Evolutionary conservation across 441 rosid species (phyloP).

Genomic region (Isatis lusitanica): DNA sequence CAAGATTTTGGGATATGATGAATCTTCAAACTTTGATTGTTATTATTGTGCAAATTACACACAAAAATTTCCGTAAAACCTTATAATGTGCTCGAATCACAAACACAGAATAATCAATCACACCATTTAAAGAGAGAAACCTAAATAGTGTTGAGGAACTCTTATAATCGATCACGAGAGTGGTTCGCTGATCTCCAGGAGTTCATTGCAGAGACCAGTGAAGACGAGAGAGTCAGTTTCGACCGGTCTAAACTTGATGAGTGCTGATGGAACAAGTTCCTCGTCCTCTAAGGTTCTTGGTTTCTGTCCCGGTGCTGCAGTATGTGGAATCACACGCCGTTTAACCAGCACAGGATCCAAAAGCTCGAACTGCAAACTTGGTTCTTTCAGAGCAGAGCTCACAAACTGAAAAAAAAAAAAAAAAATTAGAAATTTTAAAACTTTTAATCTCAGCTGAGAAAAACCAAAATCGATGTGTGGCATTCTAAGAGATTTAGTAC

Average conservation of each 20-base stretch:
- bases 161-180: conserved; percentile 33
- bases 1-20: not conserved
- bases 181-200: conserved; percentile 57
- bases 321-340: conserved; percentile 66
- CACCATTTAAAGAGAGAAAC: not conserved
- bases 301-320: conserved; percentile 51
- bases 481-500: not conserved
- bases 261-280: conserved; percentile 81
- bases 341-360: conserved; percentile 62
- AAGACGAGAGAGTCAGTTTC: conserved; percentile 66
- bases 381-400: conserved; percentile 74
- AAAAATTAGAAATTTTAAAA: not conserved
- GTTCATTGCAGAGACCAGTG: conserved; percentile 72
- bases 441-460: not conserved
- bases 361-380: conserved; percentile 75
- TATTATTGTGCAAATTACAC: not conserved
- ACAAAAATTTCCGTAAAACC: conserved; percentile 4
- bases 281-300: conserved; percentile 67
- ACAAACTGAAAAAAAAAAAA: conserved; percentile 54
- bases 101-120: not conserved
- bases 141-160: not conserved
- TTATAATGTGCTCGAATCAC: conserved; percentile 11
- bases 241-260: conserved; percentile 68
- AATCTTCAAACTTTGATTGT: conserved; percentile 6
- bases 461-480: not conserved